phyloP scores from a whole-genome alignment of 2,329 filamentous ascomycete species.

The Alternaria alternata region DNA sequence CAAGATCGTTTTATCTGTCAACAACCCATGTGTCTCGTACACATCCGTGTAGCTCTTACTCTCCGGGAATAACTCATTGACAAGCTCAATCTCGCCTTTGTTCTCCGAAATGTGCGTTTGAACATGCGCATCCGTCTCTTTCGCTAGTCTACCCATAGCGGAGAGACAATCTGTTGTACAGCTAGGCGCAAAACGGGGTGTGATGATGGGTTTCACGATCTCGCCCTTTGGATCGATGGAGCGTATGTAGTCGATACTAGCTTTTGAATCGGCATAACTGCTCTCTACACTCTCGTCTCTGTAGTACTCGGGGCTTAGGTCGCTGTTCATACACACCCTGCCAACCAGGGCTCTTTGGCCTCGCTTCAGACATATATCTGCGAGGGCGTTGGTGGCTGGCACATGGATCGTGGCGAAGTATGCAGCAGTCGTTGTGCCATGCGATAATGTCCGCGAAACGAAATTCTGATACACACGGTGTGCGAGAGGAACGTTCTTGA shows the following conservation, averaged over 20 bases:
- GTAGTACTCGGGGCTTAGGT: constrained; percentile 78
- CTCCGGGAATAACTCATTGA: constrained; percentile 73
- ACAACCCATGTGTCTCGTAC: constrained; percentile 76
- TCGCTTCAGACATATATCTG: constrained; percentile 77
- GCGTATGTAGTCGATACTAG: constrained; percentile 65
- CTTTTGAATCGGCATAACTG: constrained; percentile 62
- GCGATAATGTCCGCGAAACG: constrained; percentile 79
- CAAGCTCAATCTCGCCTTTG: constrained; percentile 73
- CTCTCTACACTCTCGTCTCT: constrained; percentile 72
- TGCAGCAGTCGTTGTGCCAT: constrained; percentile 93
- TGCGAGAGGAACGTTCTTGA: constrained; percentile 69
- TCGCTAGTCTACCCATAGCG: constrained; percentile 70
- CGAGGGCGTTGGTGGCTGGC: constrained; percentile 86
- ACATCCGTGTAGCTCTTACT: constrained; percentile 73
- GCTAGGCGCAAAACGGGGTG: constrained; percentile 68
- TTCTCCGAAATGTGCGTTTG: constrained; percentile 96
- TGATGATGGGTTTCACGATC: constrained; percentile 81
- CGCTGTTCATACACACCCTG: constrained; percentile 89
- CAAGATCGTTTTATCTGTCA: constrained; percentile 78
- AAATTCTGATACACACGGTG: constrained; percentile 77
- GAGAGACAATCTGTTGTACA: constrained; percentile 65
- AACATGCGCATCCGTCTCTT: constrained; percentile 69
- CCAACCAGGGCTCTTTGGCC: constrained; percentile 93
- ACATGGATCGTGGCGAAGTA: constrained; percentile 95
- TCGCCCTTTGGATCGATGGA: constrained; percentile 69